Conservation (phyloP, 179 eudicot species). For the Actinidia arguta region DNA sequence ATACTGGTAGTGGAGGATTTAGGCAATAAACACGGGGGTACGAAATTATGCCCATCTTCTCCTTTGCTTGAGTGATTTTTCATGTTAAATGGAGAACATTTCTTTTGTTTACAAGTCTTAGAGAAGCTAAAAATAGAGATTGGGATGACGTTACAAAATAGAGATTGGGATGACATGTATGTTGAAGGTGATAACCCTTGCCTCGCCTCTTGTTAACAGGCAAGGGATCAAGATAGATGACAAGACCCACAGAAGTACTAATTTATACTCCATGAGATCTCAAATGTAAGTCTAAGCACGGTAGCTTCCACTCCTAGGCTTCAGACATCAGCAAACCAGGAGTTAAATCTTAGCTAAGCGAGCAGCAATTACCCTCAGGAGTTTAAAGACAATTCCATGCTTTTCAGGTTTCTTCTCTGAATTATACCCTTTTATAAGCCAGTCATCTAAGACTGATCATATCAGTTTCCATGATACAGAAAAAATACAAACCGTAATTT, state of each 20-base stretch:
- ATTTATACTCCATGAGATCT: not conserved
- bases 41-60: not conserved
- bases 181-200: not conserved
- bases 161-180: not conserved
- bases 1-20: not conserved
- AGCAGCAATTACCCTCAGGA: slow-evolving; percentile 10
- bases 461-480: not conserved
- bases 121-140: not conserved
- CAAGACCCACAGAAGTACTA: not conserved
- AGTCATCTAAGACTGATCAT: not conserved
- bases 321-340: not conserved
- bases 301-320: not conserved
- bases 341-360: not conserved
- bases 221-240: not conserved
- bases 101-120: not conserved
- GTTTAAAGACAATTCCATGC: not conserved
- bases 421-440: not conserved
- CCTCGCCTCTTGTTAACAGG: not conserved
- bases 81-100: not conserved
- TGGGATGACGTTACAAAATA: not conserved
- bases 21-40: no score
- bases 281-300: not conserved
- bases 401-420: not conserved
- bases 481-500: not conserved
- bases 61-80: not conserved